These are phyloP conservation scores for Penicillium sp. DNA, from an alignment of 2,329 filamentous ascomycete genomes.

Conservation along the genomic window DNA sequence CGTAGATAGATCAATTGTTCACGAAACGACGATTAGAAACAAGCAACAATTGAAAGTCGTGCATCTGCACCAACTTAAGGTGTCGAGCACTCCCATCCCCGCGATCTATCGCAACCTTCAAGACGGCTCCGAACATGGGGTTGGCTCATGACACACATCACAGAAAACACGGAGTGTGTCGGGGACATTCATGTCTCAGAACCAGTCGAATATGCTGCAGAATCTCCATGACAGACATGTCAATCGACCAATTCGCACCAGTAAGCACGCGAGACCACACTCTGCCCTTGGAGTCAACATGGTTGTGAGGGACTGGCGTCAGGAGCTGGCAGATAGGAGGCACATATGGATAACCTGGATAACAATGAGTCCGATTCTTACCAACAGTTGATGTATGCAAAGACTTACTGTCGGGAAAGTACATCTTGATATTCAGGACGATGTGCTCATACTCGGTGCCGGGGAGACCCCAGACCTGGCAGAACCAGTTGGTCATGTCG, in stretches of 20 bases:
- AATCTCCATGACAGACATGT: not conserved
- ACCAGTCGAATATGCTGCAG: not conserved
- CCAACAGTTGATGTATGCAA: no score
- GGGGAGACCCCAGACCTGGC: not conserved
- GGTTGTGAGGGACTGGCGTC: not conserved
- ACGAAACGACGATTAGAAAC: not conserved
- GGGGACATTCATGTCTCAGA: not conserved
- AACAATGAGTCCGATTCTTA: not conserved
- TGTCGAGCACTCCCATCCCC: not conserved
- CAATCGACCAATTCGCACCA: not conserved
- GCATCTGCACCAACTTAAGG: not conserved
- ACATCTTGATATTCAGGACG: not conserved
- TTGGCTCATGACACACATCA: not conserved
- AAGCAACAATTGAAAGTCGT: not conserved
- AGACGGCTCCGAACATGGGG: not conserved
- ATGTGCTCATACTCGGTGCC: not conserved
- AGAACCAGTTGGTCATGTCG: not conserved
- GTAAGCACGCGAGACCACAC: not conserved
- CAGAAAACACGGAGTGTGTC: not conserved
- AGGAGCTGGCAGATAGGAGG: not conserved
- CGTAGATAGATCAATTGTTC: no score
- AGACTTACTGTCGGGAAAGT: not conserved
- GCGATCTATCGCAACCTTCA: not conserved
- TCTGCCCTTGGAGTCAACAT: not conserved
- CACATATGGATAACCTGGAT: not conserved